phyloP scores from a whole-genome alignment of 129 eudicot genomes.

The Lactuca saligna region DNA sequence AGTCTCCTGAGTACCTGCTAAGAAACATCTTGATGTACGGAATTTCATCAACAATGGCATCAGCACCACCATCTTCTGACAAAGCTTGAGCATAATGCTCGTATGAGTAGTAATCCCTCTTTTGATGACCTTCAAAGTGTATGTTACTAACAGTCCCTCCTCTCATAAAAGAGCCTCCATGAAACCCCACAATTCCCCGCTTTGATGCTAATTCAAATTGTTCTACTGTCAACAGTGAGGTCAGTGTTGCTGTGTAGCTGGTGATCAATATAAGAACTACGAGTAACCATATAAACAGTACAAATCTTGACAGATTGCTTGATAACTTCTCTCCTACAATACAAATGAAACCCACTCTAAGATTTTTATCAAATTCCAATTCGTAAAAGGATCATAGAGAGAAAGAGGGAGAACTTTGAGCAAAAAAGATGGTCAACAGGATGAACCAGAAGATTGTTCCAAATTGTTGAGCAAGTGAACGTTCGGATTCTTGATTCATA shows the following conservation, averaged over 20 bases:
- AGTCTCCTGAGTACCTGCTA: conserved; percentile 27
- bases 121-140: conserved; percentile 12
- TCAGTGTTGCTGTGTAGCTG: conserved; percentile 47
- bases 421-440: conserved; percentile 19
- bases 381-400: background rate
- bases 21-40: conserved; percentile 37
- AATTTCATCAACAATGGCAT: conserved; percentile 34
- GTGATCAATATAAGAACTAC: conserved; percentile 38
- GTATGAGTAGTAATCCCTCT: background rate
- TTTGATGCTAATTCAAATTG: conserved; percentile 34
- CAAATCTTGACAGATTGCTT: conserved; percentile 37
- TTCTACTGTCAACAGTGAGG: conserved; percentile 45
- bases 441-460: conserved; percentile 29
- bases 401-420: background rate
- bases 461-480: background rate
- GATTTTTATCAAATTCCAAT: background rate
- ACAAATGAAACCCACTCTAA: conserved; percentile 1
- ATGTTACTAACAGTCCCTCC: conserved; percentile 22
- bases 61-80: conserved; percentile 42
- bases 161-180: conserved; percentile 28
- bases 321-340: conserved; percentile 31
- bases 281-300: conserved; percentile 39
- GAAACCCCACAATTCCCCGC: conserved; percentile 40
- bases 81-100: conserved; percentile 37
- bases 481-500: conserved; percentile 12